A percentile compares a stretch with the other conserved stretches of the same genome.
These are phyloP conservation scores for Xylariaceae sp. DNA, from an alignment of 2,329 filamentous ascomycete genomes.

Conservation along the genomic window DNA sequence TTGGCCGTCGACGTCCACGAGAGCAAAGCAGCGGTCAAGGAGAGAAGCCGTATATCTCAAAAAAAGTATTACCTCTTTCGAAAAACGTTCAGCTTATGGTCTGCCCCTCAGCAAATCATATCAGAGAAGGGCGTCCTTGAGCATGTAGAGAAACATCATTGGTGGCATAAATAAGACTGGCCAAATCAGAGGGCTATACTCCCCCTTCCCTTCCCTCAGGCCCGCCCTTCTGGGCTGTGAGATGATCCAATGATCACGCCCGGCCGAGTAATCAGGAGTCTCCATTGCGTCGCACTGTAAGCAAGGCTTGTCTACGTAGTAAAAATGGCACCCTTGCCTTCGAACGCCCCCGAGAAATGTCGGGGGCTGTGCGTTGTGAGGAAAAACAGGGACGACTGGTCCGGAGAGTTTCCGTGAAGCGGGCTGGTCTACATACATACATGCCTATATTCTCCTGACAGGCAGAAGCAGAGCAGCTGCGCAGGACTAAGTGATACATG, in stretches of 20 bases:
- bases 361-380: too few relatives aligned
- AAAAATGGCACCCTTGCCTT: background rate
- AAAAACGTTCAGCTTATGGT: background rate
- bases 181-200: too few relatives aligned
- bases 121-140: background rate
- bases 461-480: background rate
- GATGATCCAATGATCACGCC: too few relatives aligned
- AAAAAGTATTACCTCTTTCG: background rate
- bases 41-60: too few relatives aligned
- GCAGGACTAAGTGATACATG: background rate
- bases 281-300: too few relatives aligned
- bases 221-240: too few relatives aligned
- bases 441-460: background rate
- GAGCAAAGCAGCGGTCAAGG: background rate
- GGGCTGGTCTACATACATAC: background rate
- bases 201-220: too few relatives aligned
- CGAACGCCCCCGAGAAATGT: background rate
- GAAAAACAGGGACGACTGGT: background rate
- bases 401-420: background rate
- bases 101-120: background rate
- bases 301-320: too few relatives aligned
- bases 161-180: background rate
- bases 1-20: too few relatives aligned
- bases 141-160: background rate
- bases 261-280: too few relatives aligned